Conservation (phyloP, 192 early-diverging fungal genomes). For the Rhizophagus clarus region DNA sequence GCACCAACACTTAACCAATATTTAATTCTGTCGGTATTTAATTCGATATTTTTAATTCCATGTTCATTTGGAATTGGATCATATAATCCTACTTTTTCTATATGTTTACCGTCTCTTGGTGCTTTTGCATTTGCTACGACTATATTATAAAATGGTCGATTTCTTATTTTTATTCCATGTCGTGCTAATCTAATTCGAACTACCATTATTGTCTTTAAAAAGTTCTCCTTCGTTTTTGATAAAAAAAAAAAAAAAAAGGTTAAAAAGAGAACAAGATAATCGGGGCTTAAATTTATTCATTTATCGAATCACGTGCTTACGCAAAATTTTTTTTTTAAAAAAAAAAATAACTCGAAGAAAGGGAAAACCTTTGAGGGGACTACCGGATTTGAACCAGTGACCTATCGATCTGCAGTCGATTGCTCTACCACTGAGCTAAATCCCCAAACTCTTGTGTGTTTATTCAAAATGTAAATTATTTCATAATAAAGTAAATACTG, state of each 20-base stretch:
- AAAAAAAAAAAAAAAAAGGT: neutral
- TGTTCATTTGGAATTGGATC: conserved; percentile 79
- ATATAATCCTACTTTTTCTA: conserved; percentile 92
- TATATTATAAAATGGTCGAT: conserved; percentile 93
- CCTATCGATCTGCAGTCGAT: conserved; percentile 67
- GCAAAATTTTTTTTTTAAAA: neutral
- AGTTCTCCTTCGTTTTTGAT: neutral
- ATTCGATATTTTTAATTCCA: conserved; percentile 81
- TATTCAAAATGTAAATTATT: neutral
- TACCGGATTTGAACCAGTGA: conserved; percentile 66
- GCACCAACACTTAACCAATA: conserved; percentile 98
- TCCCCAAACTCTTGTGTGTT: neutral
- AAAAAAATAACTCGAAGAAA: neutral
- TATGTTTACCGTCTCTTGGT: conserved; percentile 82
- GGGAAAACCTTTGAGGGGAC: conserved; percentile 38
- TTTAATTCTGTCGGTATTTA: conserved; percentile 88
- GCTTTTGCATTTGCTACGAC: conserved; percentile 84
- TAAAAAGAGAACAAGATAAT: neutral
- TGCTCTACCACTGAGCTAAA: conserved; percentile 71
- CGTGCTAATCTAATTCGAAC: conserved; percentile 88
- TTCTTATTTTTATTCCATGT: conserved; percentile 81
- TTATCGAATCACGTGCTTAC: neutral
- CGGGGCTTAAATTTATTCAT: neutral
- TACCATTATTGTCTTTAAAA: conserved; percentile 50
- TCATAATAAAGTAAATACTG: neutral